Evolutionary conservation across 345 rosid species (phyloP).

Genomic region (Salix dunnii): DNA sequence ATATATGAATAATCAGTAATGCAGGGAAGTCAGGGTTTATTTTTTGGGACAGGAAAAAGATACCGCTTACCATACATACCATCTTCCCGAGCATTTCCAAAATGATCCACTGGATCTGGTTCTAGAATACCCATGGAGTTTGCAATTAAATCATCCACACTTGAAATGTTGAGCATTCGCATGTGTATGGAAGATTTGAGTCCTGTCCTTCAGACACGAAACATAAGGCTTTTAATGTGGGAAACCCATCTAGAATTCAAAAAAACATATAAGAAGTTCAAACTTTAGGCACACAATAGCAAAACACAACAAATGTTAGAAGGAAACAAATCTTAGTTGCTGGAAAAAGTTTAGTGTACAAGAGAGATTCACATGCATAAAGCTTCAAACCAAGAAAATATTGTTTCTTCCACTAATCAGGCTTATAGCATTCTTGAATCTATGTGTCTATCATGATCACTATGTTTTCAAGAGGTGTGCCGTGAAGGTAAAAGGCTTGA

Average conservation of each 20-base stretch:
- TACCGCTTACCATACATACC: slow-evolving; percentile 36
- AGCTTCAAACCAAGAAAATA: not conserved
- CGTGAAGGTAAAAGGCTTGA: too few relatives aligned
- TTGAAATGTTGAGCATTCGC: too few relatives aligned
- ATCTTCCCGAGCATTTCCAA: slow-evolving; percentile 80
- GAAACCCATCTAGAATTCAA: slow-evolving; percentile 37
- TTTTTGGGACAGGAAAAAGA: not conserved
- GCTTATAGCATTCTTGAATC: not conserved
- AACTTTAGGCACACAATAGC: not conserved
- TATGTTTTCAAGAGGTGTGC: too few relatives aligned
- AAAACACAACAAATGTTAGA: not conserved
- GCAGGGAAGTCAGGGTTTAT: not conserved
- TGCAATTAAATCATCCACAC: too few relatives aligned
- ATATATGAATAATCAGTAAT: not conserved
- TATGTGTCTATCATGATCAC: not conserved
- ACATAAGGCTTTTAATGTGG: too few relatives aligned
- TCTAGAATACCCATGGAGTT: slow-evolving; percentile 93
- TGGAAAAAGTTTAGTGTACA: not conserved
- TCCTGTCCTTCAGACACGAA: too few relatives aligned
- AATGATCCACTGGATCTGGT: slow-evolving; percentile 65
- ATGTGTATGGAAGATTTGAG: too few relatives aligned
- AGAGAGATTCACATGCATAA: not conserved
- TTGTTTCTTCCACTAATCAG: not conserved
- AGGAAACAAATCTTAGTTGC: not conserved
- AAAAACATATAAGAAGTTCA: not conserved